Evolutionary conservation across 345 rosid species (phyloP), one percentile per base, ranked within the genome.

Genomic region (Jatropha curcas): DNA sequence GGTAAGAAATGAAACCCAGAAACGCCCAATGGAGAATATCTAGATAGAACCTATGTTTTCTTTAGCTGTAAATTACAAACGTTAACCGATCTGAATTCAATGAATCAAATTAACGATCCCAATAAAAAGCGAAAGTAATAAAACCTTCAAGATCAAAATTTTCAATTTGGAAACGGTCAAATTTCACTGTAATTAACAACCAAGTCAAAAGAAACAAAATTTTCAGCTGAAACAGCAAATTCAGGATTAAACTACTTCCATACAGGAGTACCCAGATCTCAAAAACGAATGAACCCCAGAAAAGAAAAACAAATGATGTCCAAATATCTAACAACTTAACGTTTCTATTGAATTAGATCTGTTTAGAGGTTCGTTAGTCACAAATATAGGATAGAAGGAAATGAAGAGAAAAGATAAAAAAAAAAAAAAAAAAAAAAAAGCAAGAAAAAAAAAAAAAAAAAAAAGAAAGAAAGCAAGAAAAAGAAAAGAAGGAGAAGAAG

Each of bases 301-400:
- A 65, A 41, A 7, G 25, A 72, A 81, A 45, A 22, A 56, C n/a
- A n/a, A n/a, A n/a, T n/a, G 8, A 30, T 14, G 24, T 11, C 56
- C 39, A 73, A 75, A 73, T 60, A 62, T 25, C 33, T 46, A 76
- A 33, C 27, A 69, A 25, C 39, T 27, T 50, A 73, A 59, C 67
- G 6, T 39, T 41, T 46, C 27, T 60, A 70, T n/a, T 25, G 77
- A 82, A 70, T 74, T 63, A 77, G 92, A 88, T 84, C 92, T 82
- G 82, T 24, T 69, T 75, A 64, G 63, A 71, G 76, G 74, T 48
- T 82, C 55, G 60, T 43, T 30, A 73, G 55, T 30, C 13, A 64
- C 41, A 45, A 58, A 70, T 43, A 35, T 27, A 57, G 52, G 76
- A 65, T 22, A 11, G 31, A 41, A 33, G 19, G 75, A 37, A 62